phyloP scores from a whole-genome alignment of 352 stramenopile genomes.

The Globisporangium rhizosaccharum region DNA sequence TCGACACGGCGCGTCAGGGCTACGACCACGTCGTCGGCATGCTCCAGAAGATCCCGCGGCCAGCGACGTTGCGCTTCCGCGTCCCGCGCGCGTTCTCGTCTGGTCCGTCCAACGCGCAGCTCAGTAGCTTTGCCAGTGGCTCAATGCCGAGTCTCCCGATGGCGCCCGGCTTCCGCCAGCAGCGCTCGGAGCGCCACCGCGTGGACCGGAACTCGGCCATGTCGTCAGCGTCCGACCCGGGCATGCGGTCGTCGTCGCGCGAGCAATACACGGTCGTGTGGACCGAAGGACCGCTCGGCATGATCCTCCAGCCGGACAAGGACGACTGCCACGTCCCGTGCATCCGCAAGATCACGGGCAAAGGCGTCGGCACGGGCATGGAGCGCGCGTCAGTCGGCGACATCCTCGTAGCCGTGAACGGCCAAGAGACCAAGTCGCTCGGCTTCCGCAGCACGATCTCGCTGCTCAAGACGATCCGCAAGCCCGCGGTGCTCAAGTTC shows the following conservation, averaged over 20 bases:
- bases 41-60: conserved; percentile 78
- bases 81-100: conserved; percentile 51
- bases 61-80: conserved; percentile 77
- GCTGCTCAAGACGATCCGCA: conserved; percentile 80
- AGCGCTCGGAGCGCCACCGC: conserved; percentile 3
- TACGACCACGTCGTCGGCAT: conserved; percentile 81
- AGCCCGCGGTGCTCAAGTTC: conserved; percentile 85
- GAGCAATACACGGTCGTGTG: conserved; percentile 87
- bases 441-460: conserved; percentile 84
- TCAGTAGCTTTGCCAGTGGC: conserved; percentile 4
- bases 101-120: not conserved
- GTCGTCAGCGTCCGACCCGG: conserved; percentile 37
- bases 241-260: conserved; percentile 32
- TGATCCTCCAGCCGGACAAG: conserved; percentile 84
- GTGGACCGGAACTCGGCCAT: conserved; percentile 21
- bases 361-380: conserved; percentile 80
- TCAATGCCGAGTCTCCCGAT: conserved; percentile 21
- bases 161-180: conserved; percentile 22
- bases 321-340: conserved; percentile 84
- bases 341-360: conserved; percentile 86
- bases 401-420: conserved; percentile 79
- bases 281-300: conserved; percentile 77
- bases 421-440: conserved; percentile 78
- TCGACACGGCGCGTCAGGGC: conserved; percentile 80
- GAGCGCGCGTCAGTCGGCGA: conserved; percentile 74